Conservation (phyloP, 768 basidiomycete species). For the Lactifluus hygrophoroides region DNA sequence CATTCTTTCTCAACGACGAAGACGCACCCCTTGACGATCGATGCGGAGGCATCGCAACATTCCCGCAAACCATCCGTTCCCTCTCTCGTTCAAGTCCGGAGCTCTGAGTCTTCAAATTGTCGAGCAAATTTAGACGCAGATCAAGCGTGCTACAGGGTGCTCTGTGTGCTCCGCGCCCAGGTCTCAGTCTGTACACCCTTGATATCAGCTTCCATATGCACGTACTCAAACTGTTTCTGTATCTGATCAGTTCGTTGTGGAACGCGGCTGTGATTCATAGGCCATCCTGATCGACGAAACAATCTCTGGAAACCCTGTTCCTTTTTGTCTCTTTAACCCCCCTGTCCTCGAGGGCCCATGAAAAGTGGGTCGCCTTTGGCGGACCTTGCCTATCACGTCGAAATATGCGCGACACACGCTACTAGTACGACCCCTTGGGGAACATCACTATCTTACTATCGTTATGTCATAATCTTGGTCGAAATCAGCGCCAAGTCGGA, state of each 20-base stretch:
- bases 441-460: neutral
- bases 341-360: neutral
- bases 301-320: constrained; percentile 32
- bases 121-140: neutral
- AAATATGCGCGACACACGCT: constrained; percentile 8
- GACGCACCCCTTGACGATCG: constrained; percentile 7
- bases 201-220: neutral
- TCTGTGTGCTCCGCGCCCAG: constrained; percentile 11
- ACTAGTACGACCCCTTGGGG: constrained; percentile 7
- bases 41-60: constrained; percentile 1
- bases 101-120: constrained; percentile 3
- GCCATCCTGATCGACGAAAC: constrained; percentile 30
- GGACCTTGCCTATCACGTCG: constrained; percentile 8
- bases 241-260: neutral
- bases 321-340: constrained; percentile 5
- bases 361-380: constrained; percentile 5
- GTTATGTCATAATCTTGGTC: neutral
- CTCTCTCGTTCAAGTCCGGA: neutral
- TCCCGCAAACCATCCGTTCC: neutral
- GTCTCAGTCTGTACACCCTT: constrained; percentile 11
- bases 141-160: constrained; percentile 5
- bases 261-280: constrained; percentile 20
- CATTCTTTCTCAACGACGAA: neutral
- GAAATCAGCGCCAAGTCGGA: neutral
- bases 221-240: neutral